A percentile compares a stretch with the other conserved stretches of the same genome.
Evolutionary conservation across 805 yeast genomes (phyloP).

Genomic region (Yamadazyma akitaensis): DNA sequence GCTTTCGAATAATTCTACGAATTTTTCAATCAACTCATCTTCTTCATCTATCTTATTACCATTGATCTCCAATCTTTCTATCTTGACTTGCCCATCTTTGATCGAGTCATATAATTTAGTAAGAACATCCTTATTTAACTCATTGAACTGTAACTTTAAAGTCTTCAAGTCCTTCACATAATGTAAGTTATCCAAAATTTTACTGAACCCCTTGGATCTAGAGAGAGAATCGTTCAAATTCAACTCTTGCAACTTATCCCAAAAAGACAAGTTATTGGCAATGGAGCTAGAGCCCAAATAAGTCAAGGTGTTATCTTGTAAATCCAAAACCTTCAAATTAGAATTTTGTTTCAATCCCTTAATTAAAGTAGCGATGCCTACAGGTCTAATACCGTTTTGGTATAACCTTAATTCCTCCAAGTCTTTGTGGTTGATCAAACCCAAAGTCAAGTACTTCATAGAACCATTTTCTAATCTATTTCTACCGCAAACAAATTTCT

Average conservation of each 20-base stretch:
- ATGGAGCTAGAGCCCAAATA: slow-evolving; percentile 56
- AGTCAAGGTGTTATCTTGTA: slow-evolving; percentile 96
- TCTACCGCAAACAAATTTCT: slow-evolving; percentile 94
- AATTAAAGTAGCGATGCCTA: slow-evolving; percentile 67
- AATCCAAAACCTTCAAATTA: slow-evolving; percentile 65
- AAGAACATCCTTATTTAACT: slow-evolving; percentile 67
- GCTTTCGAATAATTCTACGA: slow-evolving; percentile 60
- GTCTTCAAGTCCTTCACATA: slow-evolving; percentile 43
- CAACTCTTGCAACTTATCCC: slow-evolving; percentile 72
- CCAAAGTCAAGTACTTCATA: slow-evolving; percentile 76
- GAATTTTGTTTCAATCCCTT: slow-evolving; percentile 67
- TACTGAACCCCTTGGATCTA: slow-evolving; percentile 70
- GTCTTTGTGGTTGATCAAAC: slow-evolving; percentile 74
- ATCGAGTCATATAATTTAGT: slow-evolving; percentile 56
- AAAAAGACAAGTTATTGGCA: slow-evolving; percentile 46
- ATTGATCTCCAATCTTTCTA: slow-evolving; percentile 74
- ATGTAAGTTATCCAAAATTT: slow-evolving; percentile 47
- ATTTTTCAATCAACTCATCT: slow-evolving; percentile 59
- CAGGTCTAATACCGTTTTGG: slow-evolving; percentile 97
- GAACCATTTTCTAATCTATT: slow-evolving; percentile 97
- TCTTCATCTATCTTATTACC: slow-evolving; percentile 95
- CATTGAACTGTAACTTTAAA: slow-evolving; percentile 84
- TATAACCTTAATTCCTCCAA: slow-evolving; percentile 75
- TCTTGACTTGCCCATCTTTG: slow-evolving; percentile 47
- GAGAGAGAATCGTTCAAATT: slow-evolving; percentile 87